Base-by-base conservation (phyloP, 148 eudicot species). In the Chenopodium quinoa region DNA sequence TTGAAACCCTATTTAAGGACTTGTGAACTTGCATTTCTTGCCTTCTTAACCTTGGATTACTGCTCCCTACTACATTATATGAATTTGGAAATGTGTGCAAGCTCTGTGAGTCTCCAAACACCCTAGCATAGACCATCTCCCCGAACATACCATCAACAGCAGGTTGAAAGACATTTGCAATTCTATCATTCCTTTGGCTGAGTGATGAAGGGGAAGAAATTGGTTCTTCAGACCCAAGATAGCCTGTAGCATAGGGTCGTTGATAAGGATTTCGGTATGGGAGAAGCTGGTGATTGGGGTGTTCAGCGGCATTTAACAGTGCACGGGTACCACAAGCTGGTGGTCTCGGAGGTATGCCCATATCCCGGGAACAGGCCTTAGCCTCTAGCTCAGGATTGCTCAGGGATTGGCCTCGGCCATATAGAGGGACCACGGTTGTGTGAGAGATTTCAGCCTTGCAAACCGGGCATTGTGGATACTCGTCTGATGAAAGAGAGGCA, bases 381-480 rank as follows among this genome's bases (percentile, higher is more conserved):
- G 77, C 40, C 22, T 77, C 85, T 0, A 11, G 79, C 47, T 86
- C 87, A 2, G 83, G 17, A 47, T 62, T 82, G 40, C 69, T 72
- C 2, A 66, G 74, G 32, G 82, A 82, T 74, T 88, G 78, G n/a
- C 94, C 97, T 4, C 93, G 83, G 65, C 91, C 95, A 14, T 91
- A 94, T 5, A 94, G 89, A 34, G 98, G 98, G 76, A 94, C 81
- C 14, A 94, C 84, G 0, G 93, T 86, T 20, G 89, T 84, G 25
- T 86, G 89, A 11, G 98, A 91, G 60, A 92, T 85, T 76, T 90
- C 87, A 1, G 95, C 84, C 89, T 94, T 94, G 89, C 98, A 94
- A 52, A 94, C 90, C 0, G 97, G 98, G 81, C 98, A 94, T 11
- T 87, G 88, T 19, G 97, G 93, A 37, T 71, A 83, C 69, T 90